Evolutionary conservation across 768 basidiomycete species (phyloP).

Genomic region (Trametes villosa): DNA sequence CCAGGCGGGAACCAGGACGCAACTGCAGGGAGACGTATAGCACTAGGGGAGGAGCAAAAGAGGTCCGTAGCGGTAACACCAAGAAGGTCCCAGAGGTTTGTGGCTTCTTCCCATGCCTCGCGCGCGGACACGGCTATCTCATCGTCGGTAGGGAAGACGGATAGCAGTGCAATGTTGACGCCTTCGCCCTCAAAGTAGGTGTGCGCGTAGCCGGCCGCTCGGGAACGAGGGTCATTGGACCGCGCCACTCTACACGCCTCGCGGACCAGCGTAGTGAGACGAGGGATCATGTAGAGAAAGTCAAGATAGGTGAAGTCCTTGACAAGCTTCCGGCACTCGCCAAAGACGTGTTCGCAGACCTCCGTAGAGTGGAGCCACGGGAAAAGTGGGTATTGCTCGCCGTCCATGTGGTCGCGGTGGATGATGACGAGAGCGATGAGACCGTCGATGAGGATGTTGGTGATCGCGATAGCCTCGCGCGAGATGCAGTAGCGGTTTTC

Average conservation of each 20-base stretch:
- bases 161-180: background rate
- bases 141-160: background rate
- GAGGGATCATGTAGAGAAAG: constrained; percentile 36
- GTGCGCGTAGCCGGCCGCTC: background rate
- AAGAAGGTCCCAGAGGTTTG: constrained; percentile 1
- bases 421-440: constrained; percentile 37
- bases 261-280: constrained; percentile 24
- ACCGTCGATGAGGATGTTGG: constrained; percentile 35
- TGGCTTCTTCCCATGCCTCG: background rate
- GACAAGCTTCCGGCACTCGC: constrained; percentile 32
- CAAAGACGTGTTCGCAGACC: constrained; percentile 42
- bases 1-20: background rate
- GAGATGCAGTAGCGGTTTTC: constrained; percentile 37
- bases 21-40: background rate
- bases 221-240: background rate
- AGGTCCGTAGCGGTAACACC: background rate
- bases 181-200: background rate
- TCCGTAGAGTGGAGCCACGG: constrained; percentile 42
- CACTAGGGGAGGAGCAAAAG: background rate
- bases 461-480: constrained; percentile 39
- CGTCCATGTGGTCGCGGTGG: constrained; percentile 38
- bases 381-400: constrained; percentile 36
- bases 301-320: constrained; percentile 42
- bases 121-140: background rate
- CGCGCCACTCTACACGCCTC: background rate